Conservation (phyloP, 1,139 yeast genomes). For the Nadsonia commutata region DNA sequence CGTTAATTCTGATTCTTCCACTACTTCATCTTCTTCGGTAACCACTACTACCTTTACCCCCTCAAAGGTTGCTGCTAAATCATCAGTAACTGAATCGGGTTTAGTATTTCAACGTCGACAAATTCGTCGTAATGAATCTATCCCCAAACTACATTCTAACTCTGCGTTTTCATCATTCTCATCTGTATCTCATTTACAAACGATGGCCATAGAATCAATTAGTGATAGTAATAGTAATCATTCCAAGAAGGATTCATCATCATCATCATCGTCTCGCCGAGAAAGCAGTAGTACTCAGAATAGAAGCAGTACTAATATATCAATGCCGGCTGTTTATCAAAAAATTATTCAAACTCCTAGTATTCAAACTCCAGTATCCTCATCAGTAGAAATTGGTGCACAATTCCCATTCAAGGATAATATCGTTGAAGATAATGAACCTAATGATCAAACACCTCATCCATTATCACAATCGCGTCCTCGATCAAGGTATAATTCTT, state of each 20-base stretch:
- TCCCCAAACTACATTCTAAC: background rate
- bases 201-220: background rate
- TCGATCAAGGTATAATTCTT: slow-evolving; percentile 1
- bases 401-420: slow-evolving; percentile 18
- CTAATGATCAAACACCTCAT: slow-evolving; percentile 1
- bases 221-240: background rate
- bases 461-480: slow-evolving; percentile 1
- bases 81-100: background rate
- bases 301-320: background rate
- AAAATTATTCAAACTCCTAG: background rate
- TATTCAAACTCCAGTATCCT: slow-evolving; percentile 21
- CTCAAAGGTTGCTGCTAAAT: background rate
- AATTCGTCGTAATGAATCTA: background rate
- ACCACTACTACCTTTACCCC: background rate
- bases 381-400: slow-evolving; percentile 20
- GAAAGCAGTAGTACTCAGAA: background rate
- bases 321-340: background rate
- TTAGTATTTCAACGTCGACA: background rate
- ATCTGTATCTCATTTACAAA: background rate
- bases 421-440: background rate
- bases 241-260: no score
- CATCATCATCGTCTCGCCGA: no score
- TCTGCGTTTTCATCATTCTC: background rate
- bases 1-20: background rate
- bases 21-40: background rate